Percentiles rank a stretch among this genome's conserved stretches.
These are phyloP conservation scores for Coniochaeta sp. DNA, from an alignment of 2,329 filamentous ascomycete genomes.

Conservation along the genomic window DNA sequence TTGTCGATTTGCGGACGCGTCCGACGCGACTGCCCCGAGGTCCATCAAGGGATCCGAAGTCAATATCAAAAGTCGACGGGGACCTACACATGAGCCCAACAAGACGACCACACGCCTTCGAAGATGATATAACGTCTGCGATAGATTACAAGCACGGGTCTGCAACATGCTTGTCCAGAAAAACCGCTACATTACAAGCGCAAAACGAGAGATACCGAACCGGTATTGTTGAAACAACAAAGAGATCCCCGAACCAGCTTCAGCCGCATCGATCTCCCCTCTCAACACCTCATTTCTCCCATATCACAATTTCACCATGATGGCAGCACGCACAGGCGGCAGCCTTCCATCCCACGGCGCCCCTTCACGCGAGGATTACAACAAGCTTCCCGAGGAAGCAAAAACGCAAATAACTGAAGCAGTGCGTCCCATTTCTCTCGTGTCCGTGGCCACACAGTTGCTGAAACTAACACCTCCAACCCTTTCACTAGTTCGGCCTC, in stretches of 20 bases:
- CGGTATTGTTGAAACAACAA: no score
- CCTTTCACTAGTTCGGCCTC: constrained; percentile 63
- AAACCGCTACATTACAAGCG: background rate
- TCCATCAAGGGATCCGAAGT: background rate
- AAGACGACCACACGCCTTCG: background rate
- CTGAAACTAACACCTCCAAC: no score
- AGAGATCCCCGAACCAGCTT: background rate
- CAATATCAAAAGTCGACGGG: background rate
- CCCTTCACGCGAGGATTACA: constrained; percentile 25
- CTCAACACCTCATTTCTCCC: background rate
- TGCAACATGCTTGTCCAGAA: background rate
- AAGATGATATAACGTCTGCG: background rate
- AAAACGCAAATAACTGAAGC: constrained; percentile 90
- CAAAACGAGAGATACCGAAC: background rate
- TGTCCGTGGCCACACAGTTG: no score
- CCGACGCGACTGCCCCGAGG: background rate
- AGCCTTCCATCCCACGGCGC: constrained; percentile 3
- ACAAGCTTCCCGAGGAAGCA: constrained; percentile 71
- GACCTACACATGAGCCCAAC: background rate
- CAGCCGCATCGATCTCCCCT: background rate
- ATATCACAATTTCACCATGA: background rate
- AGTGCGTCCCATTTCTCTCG: constrained; percentile 42
- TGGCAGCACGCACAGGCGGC: background rate
- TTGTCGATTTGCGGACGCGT: background rate
- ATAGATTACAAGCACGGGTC: background rate